Conservation (phyloP, 306 rosid species). For the Inga oerstediana region DNA sequence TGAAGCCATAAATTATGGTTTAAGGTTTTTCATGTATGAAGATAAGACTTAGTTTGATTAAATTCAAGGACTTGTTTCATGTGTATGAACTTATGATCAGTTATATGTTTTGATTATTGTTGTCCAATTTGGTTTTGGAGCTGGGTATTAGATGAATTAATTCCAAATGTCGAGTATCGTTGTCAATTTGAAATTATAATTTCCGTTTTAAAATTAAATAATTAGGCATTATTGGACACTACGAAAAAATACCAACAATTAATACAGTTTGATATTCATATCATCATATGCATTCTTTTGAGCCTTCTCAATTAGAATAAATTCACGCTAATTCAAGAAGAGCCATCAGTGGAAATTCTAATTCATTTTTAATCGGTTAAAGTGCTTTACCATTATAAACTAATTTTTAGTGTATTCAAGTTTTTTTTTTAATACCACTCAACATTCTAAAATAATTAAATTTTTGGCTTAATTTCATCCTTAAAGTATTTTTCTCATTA, state of each 20-base stretch:
- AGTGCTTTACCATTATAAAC: too few species aligned
- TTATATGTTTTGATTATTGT: not conserved
- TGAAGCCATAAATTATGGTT: not conserved
- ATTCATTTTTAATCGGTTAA: too few species aligned
- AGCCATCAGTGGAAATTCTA: not conserved
- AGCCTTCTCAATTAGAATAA: not conserved
- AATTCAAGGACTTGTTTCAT: too few species aligned
- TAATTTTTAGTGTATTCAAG: too few species aligned
- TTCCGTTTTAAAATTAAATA: not conserved
- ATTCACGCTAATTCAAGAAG: not conserved
- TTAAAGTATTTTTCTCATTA: too few species aligned
- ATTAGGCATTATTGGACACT: not conserved
- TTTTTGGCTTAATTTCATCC: too few species aligned
- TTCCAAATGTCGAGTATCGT: not conserved
- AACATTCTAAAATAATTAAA: too few species aligned
- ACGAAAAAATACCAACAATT: not conserved
- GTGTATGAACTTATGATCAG: too few species aligned
- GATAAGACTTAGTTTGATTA: not conserved
- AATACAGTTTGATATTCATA: not conserved
- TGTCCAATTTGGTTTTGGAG: not conserved
- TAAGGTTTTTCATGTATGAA: not conserved
- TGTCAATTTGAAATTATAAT: not conserved
- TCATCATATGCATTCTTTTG: not conserved
- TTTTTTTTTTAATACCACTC: too few species aligned
- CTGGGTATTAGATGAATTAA: not conserved